These are phyloP conservation scores for Claviceps sorghi DNA, from an alignment of 2,329 filamentous ascomycete genomes.

Conservation along the genomic window DNA sequence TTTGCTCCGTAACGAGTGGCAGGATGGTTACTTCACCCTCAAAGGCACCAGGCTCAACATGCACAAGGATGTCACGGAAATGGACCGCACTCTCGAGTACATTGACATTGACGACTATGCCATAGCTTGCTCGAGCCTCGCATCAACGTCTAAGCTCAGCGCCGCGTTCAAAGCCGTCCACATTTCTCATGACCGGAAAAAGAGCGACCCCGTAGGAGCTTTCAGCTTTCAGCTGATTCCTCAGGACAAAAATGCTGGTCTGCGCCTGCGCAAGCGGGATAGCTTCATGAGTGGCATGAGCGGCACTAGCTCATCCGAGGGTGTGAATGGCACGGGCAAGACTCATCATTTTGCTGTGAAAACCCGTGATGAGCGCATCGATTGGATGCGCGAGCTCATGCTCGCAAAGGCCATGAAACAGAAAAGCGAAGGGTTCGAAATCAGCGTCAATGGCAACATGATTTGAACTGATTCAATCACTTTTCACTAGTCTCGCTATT, in stretches of 20 bases:
- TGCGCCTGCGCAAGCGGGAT: slow-evolving; percentile 38
- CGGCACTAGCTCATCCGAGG: slow-evolving; percentile 22
- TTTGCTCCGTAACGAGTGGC: slow-evolving; percentile 85
- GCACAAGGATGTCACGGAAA: slow-evolving; percentile 46
- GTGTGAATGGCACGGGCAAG: slow-evolving; percentile 54
- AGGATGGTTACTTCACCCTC: slow-evolving; percentile 80
- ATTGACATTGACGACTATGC: slow-evolving; percentile 83
- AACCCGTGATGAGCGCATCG: slow-evolving; percentile 76
- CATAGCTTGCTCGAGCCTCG: slow-evolving; percentile 66
- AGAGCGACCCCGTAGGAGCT: slow-evolving; percentile 46
- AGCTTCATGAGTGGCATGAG: slow-evolving; percentile 25
- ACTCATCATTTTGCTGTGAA: slow-evolving; percentile 90
- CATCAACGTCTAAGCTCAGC: slow-evolving; percentile 65
- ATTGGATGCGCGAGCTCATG: slow-evolving; percentile 95
- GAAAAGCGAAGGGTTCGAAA: slow-evolving; percentile 70
- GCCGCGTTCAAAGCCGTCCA: slow-evolving; percentile 74
- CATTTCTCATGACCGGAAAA: slow-evolving; percentile 39
- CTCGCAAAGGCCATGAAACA: slow-evolving; percentile 74
- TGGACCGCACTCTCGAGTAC: slow-evolving; percentile 53
- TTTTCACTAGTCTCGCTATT: background rate
- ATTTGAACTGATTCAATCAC: slow-evolving; percentile 22
- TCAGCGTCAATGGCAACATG: slow-evolving; percentile 69
- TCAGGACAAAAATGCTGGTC: slow-evolving; percentile 38
- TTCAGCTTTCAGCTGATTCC: slow-evolving; percentile 82
- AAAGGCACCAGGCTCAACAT: slow-evolving; percentile 60